Conservation (phyloP, 176 grass and related monocot genomes). For the Zea luxurians region DNA sequence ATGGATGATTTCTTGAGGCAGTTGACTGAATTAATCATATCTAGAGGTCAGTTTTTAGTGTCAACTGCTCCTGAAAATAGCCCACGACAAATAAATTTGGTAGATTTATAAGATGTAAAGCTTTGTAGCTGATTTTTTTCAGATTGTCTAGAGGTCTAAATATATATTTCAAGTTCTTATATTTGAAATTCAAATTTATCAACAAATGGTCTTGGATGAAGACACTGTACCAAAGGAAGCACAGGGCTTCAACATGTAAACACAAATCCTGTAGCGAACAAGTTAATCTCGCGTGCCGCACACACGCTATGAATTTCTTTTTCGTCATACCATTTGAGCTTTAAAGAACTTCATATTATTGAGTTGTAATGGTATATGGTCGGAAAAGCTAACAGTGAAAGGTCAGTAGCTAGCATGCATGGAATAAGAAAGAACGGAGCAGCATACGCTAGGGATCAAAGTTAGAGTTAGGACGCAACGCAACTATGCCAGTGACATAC, state of each 20-base stretch:
- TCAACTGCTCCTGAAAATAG: neutral
- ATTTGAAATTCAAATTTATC: no score
- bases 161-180: no score
- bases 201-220: no score
- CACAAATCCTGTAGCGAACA: no score
- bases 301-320: no score
- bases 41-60: neutral
- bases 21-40: neutral
- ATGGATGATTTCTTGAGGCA: neutral
- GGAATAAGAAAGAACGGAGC: conserved; percentile 17
- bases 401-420: neutral
- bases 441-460: conserved; percentile 2
- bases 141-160: no score
- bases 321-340: neutral
- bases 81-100: no score
- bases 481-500: conserved; percentile 19
- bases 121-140: no score
- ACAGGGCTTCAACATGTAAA: no score
- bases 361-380: neutral
- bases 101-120: no score
- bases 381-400: neutral
- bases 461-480: neutral
- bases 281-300: no score
- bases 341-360: neutral
- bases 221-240: no score